A percentile compares a stretch with the other conserved stretches of the same genome.
phyloP scores from a whole-genome alignment of 73 alveolate species.

The Symbiodinium pilosum region DNA sequence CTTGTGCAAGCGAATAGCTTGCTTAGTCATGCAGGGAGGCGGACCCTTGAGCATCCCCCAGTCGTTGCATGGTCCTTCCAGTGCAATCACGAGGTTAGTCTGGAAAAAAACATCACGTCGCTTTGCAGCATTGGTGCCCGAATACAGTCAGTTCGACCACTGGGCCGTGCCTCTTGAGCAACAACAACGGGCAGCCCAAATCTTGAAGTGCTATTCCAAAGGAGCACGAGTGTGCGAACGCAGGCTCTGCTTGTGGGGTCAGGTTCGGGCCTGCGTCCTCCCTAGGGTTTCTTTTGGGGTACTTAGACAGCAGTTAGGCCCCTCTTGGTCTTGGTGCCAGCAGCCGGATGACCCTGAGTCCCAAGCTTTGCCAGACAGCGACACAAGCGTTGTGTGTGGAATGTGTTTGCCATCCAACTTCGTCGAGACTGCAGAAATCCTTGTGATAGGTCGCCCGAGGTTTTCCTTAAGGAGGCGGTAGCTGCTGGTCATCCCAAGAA shows the following conservation, averaged over 20 bases:
- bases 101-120: too few relatives aligned
- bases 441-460: background rate
- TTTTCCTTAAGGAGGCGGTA: background rate
- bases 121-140: too few relatives aligned
- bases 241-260: background rate
- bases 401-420: too few relatives aligned
- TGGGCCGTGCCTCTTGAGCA: background rate
- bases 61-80: background rate
- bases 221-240: background rate
- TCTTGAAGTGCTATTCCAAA: background rate
- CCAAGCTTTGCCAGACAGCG: too few relatives aligned
- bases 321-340: background rate
- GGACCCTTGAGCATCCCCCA: background rate
- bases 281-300: too few relatives aligned
- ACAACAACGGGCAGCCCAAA: background rate
- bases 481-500: constrained; percentile 3
- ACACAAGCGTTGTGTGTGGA: too few relatives aligned
- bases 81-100: background rate
- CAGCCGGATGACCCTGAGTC: too few relatives aligned
- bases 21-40: background rate
- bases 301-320: background rate
- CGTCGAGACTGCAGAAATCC: background rate
- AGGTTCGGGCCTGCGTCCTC: background rate
- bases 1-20: background rate
- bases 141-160: background rate